Evolutionary conservation across 768 basidiomycete genomes (phyloP).

Genomic region (Collybia sp.): DNA sequence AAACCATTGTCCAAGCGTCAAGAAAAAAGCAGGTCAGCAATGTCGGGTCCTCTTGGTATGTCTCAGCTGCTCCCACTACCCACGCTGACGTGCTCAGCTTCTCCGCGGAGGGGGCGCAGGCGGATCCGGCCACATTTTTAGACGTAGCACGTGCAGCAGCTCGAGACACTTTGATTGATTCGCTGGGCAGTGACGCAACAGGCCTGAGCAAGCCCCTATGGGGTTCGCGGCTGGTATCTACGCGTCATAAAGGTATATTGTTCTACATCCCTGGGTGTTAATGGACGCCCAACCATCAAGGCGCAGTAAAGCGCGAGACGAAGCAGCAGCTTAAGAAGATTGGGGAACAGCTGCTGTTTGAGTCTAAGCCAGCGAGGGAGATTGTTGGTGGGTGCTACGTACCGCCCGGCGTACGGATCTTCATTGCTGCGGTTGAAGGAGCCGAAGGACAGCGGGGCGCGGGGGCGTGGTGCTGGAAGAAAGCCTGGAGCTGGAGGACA

Average conservation of each 20-base stretch:
- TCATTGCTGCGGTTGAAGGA: conserved; percentile 63
- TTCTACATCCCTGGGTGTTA: background rate
- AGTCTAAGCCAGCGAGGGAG: conserved; percentile 66
- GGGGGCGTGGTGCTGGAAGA: conserved; percentile 61
- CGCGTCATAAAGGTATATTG: conserved; percentile 33
- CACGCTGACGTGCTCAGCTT: conserved; percentile 36
- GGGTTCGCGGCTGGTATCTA: conserved; percentile 34
- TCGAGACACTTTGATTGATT: conserved; percentile 52
- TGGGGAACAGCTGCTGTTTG: conserved; percentile 77
- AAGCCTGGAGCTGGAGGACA: conserved; percentile 70
- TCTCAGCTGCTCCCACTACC: conserved; percentile 7
- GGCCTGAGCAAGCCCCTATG: too few species aligned
- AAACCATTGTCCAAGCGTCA: conserved; percentile 31
- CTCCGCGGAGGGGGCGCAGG: conserved; percentile 46
- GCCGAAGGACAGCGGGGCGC: conserved; percentile 41
- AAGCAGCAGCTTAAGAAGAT: conserved; percentile 45
- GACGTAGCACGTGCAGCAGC: conserved; percentile 43
- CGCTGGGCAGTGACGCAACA: background rate
- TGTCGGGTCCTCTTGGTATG: conserved; percentile 61
- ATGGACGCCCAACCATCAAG: conserved; percentile 34
- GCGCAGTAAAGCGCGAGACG: conserved; percentile 25
- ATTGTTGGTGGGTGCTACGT: conserved; percentile 73
- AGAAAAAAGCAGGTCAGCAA: conserved; percentile 34
- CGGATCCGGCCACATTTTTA: conserved; percentile 8
- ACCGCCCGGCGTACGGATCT: conserved; percentile 65